Evolutionary conservation across 371 early-diverging fungal species (phyloP).

Genomic region (Mortierella sp.): DNA sequence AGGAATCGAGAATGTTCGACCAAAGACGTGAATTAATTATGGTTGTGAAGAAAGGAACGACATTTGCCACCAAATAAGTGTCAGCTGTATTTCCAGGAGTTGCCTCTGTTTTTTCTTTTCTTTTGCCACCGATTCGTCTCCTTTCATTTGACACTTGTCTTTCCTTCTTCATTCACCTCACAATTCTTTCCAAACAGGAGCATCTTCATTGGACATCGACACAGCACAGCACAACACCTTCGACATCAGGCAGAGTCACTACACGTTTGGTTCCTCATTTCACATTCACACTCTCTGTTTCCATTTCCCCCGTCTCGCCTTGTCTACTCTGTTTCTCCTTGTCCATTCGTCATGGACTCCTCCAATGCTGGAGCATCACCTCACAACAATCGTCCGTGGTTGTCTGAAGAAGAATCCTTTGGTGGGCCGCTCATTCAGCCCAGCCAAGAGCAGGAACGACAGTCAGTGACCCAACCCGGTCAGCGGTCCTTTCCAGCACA

Average conservation of each 20-base stretch:
- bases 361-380: not conserved
- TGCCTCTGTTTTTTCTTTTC: not conserved
- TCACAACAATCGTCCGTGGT: not conserved
- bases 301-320: not conserved
- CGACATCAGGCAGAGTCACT: not conserved
- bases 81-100: not conserved
- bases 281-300: not conserved
- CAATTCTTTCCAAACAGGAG: not conserved
- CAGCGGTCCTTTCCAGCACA: not conserved
- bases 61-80: constrained; percentile 7
- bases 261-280: not conserved
- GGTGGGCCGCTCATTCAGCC: not conserved
- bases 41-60: not conserved
- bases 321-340: not conserved
- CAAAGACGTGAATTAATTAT: too few species aligned
- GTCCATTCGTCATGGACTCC: not conserved
- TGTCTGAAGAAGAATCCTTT: not conserved
- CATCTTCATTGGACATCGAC: not conserved
- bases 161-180: not conserved
- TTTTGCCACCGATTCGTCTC: not conserved
- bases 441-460: not conserved
- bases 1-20: too few species aligned
- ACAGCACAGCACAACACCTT: not conserved
- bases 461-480: not conserved
- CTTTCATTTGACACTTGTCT: not conserved